Evolutionary conservation across 768 basidiomycete species (phyloP).

Genomic region (Dioszegia hungarica): DNA sequence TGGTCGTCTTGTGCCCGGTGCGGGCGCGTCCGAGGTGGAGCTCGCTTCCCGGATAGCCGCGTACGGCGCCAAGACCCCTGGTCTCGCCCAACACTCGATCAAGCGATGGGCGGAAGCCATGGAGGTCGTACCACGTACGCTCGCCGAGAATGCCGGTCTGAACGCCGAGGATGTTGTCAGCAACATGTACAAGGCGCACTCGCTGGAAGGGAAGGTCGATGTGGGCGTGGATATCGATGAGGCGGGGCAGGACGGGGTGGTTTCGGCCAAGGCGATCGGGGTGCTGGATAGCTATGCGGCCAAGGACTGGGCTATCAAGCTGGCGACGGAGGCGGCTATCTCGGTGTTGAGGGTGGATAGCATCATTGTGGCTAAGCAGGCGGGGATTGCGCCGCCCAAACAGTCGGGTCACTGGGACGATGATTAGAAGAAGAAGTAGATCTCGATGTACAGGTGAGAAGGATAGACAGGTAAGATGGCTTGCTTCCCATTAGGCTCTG

Average conservation of each 20-base stretch:
- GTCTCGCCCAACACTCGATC: constrained; percentile 88
- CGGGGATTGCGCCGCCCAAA: constrained; percentile 47
- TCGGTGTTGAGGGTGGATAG: constrained; percentile 78
- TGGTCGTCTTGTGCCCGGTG: constrained; percentile 81
- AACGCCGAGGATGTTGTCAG: constrained; percentile 91
- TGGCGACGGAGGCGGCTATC: constrained; percentile 48
- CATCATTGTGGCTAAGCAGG: constrained; percentile 85
- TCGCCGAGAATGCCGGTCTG: constrained; percentile 88
- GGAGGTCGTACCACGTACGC: constrained; percentile 84
- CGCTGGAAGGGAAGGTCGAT: constrained; percentile 51
- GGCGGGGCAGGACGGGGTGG: constrained; percentile 30
- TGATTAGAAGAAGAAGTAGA: constrained; percentile 18
- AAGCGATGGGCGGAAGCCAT: constrained; percentile 81
- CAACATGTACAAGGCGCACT: constrained; percentile 83
- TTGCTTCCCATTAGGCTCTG: no score
- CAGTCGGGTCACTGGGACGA: constrained; percentile 47
- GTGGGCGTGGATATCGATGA: constrained; percentile 47
- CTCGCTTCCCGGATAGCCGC: constrained; percentile 75
- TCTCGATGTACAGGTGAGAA: background rate
- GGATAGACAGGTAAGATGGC: background rate
- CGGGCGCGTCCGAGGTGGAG: constrained; percentile 90
- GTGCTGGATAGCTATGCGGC: constrained; percentile 88
- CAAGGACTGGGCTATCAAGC: constrained; percentile 62
- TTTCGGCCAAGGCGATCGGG: constrained; percentile 19
- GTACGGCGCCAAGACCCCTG: constrained; percentile 82